Evolutionary conservation across 371 early-diverging fungal genomes (phyloP), one percentile per base, ranked within the genome.

Genomic region (Haplosporangium sp.): DNA sequence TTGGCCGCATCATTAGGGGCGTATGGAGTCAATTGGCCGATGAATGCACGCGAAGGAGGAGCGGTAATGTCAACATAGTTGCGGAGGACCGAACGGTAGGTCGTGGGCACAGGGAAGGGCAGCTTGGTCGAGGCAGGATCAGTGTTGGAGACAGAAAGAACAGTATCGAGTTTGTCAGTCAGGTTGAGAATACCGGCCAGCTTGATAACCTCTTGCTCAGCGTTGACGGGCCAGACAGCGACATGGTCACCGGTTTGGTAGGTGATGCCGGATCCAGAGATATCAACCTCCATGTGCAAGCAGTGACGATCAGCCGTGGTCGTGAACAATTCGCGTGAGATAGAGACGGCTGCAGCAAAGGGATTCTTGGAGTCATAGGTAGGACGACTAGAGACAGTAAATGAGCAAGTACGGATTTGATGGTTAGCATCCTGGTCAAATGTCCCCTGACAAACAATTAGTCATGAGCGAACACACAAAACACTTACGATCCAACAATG

Each of bases 221-320:
- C 85, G 81, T 98, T 99, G 21, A 89, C 86, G 2, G 98, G 94
- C 89, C 92, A 97, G 54, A 99, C 85, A n/a, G 95, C 98, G 61
- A 97, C 86, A 72, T 99, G 98, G 74, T 99, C 99, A 55, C 99
- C 99, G 10, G 97, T 86, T 60, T 92, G 88, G 73, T 99, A 98
- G 23, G 77, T 83, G 64, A 98, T 76, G 29, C 92, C 94, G 16
- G 92, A 89, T 48, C 89, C 93, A 6, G 83, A 67, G 42, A 97
- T 85, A 67, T 97, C 98, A 12, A 99, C 84, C 67, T 99, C 99
- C 66, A 97, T 75, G 81, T 99, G 99, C 59, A 96, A 80, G 77
- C 96, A 94, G 68, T 93, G 88, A 55, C 98, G 94, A 58, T 90
- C 92, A 40, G 83, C 63, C 16, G 81, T 59, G n/a, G 83, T 83